Evolutionary conservation across 345 rosid genomes (phyloP), one percentile per base, ranked within the genome.

Genomic region (Crucihimalaya himalaica): DNA sequence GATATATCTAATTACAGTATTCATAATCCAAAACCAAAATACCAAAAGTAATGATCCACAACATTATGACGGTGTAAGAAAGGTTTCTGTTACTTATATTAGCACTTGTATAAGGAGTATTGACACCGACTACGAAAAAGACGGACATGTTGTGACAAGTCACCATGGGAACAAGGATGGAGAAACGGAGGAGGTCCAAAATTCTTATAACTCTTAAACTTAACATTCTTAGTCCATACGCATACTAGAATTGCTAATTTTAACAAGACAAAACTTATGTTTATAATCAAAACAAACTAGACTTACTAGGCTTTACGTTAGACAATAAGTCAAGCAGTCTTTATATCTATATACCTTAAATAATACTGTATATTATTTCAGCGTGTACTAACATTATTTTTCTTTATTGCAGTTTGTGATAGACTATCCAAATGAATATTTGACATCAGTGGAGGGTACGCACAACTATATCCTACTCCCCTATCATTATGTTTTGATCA

Each of bases 1-100:
- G 79, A 55, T 62, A 70, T 53, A 76, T 62, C 75, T 69, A 76
- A 54, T 76, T 76, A 76, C 80, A 76, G 75, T 76, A 76, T 61
- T 75, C 51, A 69, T 76, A 31, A 75, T 32, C 68, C 79, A 68
- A 51, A 51, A 56, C 51, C 45, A 75, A 68, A 50, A 47, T 23
- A 23, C 16, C 34, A 31, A 31, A 31, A 35, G n/a, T n/a, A n/a
- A n/a, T n/a, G n/a, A n/a, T n/a, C n/a, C n/a, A n/a, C n/a, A n/a
- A n/a, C n/a, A 62, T 40, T 63, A 37, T 37, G 70, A 63, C 4
- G 77, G 77, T 3, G 77, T 73, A 14, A 63, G 27, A 45, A 73
- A 63, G 8, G 11, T 73, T 1, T 31, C 13, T 9, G 64, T 73
- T 53, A 73, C 77, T 15, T 63, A 29, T 10, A 55, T 4, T 23